Base-by-base conservation (phyloP, 2,329 filamentous ascomycete genomes). In the Macroventuria anomochaeta region DNA sequence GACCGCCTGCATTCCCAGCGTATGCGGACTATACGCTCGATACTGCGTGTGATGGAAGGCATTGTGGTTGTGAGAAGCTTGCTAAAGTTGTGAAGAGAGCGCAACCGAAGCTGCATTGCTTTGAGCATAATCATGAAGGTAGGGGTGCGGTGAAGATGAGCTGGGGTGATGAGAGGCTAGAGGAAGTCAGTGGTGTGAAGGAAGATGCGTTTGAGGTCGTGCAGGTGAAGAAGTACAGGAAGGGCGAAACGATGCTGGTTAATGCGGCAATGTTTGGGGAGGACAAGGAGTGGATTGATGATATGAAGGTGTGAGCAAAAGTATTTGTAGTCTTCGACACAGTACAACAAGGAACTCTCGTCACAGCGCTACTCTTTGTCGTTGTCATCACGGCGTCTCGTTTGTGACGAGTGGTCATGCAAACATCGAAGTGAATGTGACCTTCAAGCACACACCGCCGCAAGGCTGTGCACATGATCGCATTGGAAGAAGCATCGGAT, bases 111-210 rank as follows among this genome's bases (percentile, higher is more conserved):
- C 42, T 87, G 15, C 82, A 85, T 63, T 82, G 82, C 57, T 88
- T 86, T 61, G 84, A 84, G 0, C 84, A 87, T 70, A 83, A 86
- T 4, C 83, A 86, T 65, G 78, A 80, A 58, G 81, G 75, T 4
- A 66, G 69, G 39, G 65, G 70, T 8, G 42, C 23, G 10, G 39
- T 18, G 7, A 15, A 13, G 3, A 17, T 43, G n/a, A 6, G 38
- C 12, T 50, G 47, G 38, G n/a, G 4, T 3, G 7, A 25, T 7
- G 17, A 11, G 18, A 36, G 23, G 10, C 8, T 50, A 15, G 25
- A 18, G 1, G 13, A 31, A 3, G 7, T 10, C 12, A 10, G 2
- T n/a, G 2, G 5, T 12, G 18, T n/a, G n/a, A n/a, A n/a, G n/a
- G n/a, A n/a, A n/a, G n/a, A n/a, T n/a, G n/a, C n/a, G n/a, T n/a